These are phyloP conservation scores for Monosporascus sp. DNA, from an alignment of 2,329 filamentous ascomycete genomes.

Conservation along the genomic window DNA sequence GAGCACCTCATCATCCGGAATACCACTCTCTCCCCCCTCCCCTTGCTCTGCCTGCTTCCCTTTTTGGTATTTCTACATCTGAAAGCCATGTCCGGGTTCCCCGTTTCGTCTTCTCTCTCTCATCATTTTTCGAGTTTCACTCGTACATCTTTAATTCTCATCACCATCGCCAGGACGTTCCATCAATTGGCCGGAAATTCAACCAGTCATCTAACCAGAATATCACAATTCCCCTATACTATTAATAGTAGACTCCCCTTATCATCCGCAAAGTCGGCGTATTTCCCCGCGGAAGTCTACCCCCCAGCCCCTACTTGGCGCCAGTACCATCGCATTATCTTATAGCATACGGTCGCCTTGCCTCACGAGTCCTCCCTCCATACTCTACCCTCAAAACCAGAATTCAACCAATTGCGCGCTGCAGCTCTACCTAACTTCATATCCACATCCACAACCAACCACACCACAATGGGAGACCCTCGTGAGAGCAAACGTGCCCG, in stretches of 20 bases:
- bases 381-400: constrained; percentile 4
- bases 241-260: background rate
- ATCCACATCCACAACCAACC: constrained; percentile 8
- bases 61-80: background rate
- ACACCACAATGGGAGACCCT: constrained; percentile 18
- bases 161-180: background rate
- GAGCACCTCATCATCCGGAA: background rate
- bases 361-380: constrained; percentile 12
- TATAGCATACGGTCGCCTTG: constrained; percentile 23
- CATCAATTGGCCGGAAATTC: background rate
- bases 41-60: background rate
- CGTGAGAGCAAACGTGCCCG: constrained; percentile 19
- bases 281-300: background rate
- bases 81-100: background rate
- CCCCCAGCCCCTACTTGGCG: constrained; percentile 11
- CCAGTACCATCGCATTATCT: constrained; percentile 5
- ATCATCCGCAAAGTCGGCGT: background rate
- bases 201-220: background rate
- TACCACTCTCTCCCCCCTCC: background rate
- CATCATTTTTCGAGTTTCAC: background rate
- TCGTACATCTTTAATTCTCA: background rate
- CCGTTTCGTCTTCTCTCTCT: background rate
- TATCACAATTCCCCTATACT: background rate
- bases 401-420: constrained; percentile 1
- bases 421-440: constrained; percentile 3